phyloP scores from a whole-genome alignment of 2,329 filamentous ascomycete genomes.

The Exophiala bonariae region DNA sequence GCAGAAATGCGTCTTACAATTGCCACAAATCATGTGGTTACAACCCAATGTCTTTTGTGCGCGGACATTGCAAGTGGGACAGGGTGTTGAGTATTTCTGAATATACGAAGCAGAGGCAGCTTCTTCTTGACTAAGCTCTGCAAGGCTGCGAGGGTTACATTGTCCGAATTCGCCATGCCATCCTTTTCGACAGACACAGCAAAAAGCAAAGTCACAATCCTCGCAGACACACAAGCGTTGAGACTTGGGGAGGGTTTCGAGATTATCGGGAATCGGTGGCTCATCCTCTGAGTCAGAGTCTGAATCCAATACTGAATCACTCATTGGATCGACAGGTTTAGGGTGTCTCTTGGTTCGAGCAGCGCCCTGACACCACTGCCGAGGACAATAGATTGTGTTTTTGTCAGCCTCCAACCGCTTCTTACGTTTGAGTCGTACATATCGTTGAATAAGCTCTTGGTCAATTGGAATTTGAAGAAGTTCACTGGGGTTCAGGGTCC shows the following conservation, averaged over 20 bases:
- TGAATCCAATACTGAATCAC: slow-evolving; percentile 45
- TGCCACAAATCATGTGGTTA: slow-evolving; percentile 94
- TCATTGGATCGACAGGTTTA: slow-evolving; percentile 67
- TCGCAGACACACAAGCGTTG: slow-evolving; percentile 82
- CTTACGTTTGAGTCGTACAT: slow-evolving; percentile 88
- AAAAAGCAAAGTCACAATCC: slow-evolving; percentile 88
- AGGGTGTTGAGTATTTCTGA: slow-evolving; percentile 76
- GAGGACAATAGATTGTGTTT: slow-evolving; percentile 87
- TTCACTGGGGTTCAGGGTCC: slow-evolving; percentile 77
- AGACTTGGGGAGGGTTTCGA: slow-evolving; percentile 47
- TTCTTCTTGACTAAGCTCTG: slow-evolving; percentile 79
- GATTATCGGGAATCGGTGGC: slow-evolving; percentile 29
- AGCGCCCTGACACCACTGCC: slow-evolving; percentile 88
- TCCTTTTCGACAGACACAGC: slow-evolving; percentile 69
- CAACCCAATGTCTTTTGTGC: slow-evolving; percentile 91
- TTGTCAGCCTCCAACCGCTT: slow-evolving; percentile 89
- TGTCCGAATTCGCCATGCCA: slow-evolving; percentile 90
- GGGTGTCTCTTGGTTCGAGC: slow-evolving; percentile 73
- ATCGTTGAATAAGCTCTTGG: slow-evolving; percentile 75
- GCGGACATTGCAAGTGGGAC: slow-evolving; percentile 81
- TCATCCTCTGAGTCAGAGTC: slow-evolving; percentile 8
- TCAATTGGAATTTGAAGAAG: slow-evolving; percentile 73
- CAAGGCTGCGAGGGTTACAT: slow-evolving; percentile 63
- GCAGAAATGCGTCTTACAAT: slow-evolving; percentile 90
- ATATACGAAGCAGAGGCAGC: slow-evolving; percentile 85